Percentiles rank a stretch among this genome's conserved stretches.
Conservation (phyloP, 345 rosid genomes). For the Salix arbutifolia region DNA sequence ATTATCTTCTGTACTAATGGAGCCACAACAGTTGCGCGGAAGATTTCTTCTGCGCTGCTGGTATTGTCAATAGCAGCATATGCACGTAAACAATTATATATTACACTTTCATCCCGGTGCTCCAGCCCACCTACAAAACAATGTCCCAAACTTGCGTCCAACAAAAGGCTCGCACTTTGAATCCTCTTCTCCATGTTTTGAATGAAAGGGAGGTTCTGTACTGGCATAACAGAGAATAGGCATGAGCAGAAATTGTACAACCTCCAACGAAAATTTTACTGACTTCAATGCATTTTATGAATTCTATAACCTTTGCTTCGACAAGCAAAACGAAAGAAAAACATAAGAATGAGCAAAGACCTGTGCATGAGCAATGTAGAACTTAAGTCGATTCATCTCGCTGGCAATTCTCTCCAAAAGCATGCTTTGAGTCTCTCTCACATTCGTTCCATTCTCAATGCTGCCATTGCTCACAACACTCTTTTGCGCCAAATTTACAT, state of each 20-base stretch:
- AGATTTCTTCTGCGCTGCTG: slow-evolving; percentile 73
- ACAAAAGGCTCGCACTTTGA: slow-evolving; percentile 70
- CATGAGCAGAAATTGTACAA: slow-evolving; percentile 40
- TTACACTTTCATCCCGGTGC: slow-evolving; percentile 74
- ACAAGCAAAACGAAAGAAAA: not conserved
- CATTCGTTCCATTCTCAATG: slow-evolving; percentile 65
- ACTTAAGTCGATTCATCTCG: slow-evolving; percentile 95
- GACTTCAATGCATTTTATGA: slow-evolving; percentile 1
- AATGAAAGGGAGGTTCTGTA: slow-evolving; percentile 97
- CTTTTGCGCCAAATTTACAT: slow-evolving; percentile 41
- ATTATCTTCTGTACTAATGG: slow-evolving; percentile 66
- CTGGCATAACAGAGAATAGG: slow-evolving; percentile 64
- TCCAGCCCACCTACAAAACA: slow-evolving; percentile 93
- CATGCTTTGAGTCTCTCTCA: slow-evolving; percentile 95
- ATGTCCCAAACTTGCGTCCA: slow-evolving; percentile 93
- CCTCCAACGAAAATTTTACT: not conserved
- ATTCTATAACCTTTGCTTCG: not conserved
- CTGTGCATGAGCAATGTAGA: slow-evolving; percentile 87
- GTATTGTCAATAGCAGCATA: slow-evolving; percentile 91
- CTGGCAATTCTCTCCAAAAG: slow-evolving; percentile 95
- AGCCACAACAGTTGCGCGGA: slow-evolving; percentile 69
- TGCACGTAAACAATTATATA: slow-evolving; percentile 94
- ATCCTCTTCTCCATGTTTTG: slow-evolving; percentile 97
- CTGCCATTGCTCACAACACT: slow-evolving; percentile 39
- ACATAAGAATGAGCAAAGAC: slow-evolving; percentile 39